These are phyloP conservation scores for Heritiera littoralis DNA, from an alignment of 345 rosid genomes.

Conservation along the genomic window DNA sequence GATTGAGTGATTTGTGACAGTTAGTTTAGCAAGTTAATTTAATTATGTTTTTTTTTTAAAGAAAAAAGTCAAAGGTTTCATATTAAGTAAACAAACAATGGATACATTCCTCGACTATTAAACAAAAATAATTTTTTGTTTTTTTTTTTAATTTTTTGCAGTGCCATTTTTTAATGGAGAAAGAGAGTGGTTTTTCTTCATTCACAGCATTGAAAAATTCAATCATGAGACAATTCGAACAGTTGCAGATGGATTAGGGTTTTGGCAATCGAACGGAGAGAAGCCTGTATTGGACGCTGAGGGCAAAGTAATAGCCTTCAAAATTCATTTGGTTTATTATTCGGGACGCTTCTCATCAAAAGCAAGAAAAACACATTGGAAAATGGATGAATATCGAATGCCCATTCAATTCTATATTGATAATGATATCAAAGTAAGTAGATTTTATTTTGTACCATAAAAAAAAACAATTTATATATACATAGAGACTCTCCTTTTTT, in stretches of 20 bases:
- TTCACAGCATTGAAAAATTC: neutral
- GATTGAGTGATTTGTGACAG: too few relatives aligned
- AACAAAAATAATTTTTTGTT: too few relatives aligned
- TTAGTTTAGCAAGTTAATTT: too few relatives aligned
- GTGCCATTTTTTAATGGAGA: neutral
- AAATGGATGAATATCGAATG: conserved; percentile 27
- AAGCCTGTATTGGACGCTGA: neutral
- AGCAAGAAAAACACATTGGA: conserved; percentile 37
- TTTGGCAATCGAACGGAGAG: conserved; percentile 29
- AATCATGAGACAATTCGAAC: neutral
- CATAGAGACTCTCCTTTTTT: too few relatives aligned
- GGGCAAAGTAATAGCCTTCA: conserved; percentile 23
- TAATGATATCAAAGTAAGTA: too few relatives aligned
- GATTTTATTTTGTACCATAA: too few relatives aligned
- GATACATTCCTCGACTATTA: too few relatives aligned
- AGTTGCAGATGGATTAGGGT: conserved; percentile 28
- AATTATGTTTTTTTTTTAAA: too few relatives aligned
- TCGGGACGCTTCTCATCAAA: conserved; percentile 8
- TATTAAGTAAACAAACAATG: too few relatives aligned
- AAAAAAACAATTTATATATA: too few relatives aligned
- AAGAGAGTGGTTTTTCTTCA: conserved; percentile 33
- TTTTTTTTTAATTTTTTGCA: neutral
- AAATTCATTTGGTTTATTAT: conserved; percentile 19
- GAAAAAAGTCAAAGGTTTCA: too few relatives aligned
- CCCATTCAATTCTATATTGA: neutral